Percentiles rank a stretch among this genome's conserved stretches.
Evolutionary conservation across 2,329 filamentous ascomycete species (phyloP).

Genomic region (Coccinonectria pachysandricola): DNA sequence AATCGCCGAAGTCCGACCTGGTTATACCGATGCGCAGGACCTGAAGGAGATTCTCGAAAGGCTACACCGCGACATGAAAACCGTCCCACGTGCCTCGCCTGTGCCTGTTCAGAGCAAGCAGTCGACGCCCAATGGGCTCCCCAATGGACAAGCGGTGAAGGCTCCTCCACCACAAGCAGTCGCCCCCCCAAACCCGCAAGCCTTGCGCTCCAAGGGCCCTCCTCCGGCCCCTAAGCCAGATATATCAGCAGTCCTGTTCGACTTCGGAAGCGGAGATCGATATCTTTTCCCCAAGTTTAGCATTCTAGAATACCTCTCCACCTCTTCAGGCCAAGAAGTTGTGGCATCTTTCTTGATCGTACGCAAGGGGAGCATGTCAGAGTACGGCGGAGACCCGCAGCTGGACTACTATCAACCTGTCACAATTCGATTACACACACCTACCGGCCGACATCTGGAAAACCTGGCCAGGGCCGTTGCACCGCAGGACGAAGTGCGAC

Average conservation of each 20-base stretch:
- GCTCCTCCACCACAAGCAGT: conserved; percentile 7
- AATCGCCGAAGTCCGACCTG: conserved; percentile 41
- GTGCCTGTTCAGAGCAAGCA: conserved; percentile 19
- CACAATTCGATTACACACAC: conserved; percentile 48
- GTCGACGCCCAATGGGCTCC: conserved; percentile 20
- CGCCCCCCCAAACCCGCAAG: conserved; percentile 34
- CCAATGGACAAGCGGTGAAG: conserved; percentile 21
- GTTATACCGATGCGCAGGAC: conserved; percentile 42
- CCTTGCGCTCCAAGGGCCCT: conserved; percentile 50
- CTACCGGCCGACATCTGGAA: conserved; percentile 47
- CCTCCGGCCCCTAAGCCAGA: conserved; percentile 45
- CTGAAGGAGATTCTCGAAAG: conserved; percentile 42
- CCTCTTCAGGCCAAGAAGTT: conserved; percentile 44
- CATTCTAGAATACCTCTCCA: conserved; percentile 56
- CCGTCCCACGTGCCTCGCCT: conserved; percentile 20
- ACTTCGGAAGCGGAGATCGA: conserved; percentile 64
- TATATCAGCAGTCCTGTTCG: conserved; percentile 56
- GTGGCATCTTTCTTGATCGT: conserved; percentile 71
- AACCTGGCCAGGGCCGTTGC: conserved; percentile 51
- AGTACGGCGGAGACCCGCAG: conserved; percentile 51
- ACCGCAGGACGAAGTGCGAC: conserved; percentile 49
- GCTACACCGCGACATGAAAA: conserved; percentile 33
- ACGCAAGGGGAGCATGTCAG: conserved; percentile 57
- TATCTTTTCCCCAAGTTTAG: conserved; percentile 72
- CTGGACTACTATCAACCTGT: conserved; percentile 71